phyloP scores from a whole-genome alignment of 352 stramenopile genomes.

The Aphanomyces invadans region DNA sequence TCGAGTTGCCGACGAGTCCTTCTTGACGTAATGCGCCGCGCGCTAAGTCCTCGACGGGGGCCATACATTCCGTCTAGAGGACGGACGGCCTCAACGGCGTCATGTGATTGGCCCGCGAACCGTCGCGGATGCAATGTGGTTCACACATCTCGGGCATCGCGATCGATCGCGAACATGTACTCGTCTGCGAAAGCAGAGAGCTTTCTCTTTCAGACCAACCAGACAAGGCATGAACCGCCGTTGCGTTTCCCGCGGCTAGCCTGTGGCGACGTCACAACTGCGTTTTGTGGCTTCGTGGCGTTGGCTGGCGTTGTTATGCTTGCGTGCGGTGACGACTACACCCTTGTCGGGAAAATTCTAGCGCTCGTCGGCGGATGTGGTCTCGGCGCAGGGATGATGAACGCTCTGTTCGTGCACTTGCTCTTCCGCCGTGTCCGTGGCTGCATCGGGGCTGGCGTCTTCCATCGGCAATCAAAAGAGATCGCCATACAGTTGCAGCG shows the following conservation, averaged over 20 bases:
- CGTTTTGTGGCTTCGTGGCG: neutral
- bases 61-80: too few species aligned
- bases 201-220: neutral
- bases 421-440: neutral
- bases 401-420: neutral
- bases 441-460: constrained; percentile 6
- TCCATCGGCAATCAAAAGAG: neutral
- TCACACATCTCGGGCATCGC: neutral
- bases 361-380: neutral
- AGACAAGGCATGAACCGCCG: too few species aligned
- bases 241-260: neutral
- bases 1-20: too few species aligned
- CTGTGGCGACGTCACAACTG: neutral
- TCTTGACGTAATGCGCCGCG: too few species aligned
- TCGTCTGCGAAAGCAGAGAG: constrained; percentile 3
- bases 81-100: neutral
- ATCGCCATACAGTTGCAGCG: constrained; percentile 3
- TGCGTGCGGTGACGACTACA: neutral
- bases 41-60: too few species aligned
- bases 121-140: neutral
- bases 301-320: neutral
- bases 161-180: neutral
- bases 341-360: neutral
- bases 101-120: neutral
- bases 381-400: neutral